phyloP scores from a whole-genome alignment of 2,329 filamentous ascomycete species.

The Scolecobasidium constrictum region DNA sequence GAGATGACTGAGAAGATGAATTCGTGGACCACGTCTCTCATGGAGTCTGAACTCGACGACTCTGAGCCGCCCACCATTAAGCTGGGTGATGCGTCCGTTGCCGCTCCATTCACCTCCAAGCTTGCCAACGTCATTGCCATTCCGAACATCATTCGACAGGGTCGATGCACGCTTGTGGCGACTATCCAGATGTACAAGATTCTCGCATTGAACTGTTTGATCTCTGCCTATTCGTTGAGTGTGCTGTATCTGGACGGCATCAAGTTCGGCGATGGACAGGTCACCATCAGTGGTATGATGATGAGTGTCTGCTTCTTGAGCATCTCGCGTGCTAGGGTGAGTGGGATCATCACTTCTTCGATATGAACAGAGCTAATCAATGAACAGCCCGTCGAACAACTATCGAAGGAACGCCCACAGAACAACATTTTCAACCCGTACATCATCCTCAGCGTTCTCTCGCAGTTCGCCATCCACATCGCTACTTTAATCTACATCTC shows the following conservation, averaged over 20 bases:
- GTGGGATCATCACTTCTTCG: conserved; percentile 12
- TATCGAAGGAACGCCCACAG: conserved; percentile 94
- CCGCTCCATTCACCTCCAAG: conserved; percentile 95
- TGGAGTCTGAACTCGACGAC: conserved; percentile 81
- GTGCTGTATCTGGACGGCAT: conserved; percentile 96
- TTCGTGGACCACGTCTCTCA: conserved; percentile 74
- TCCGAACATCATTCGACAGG: conserved; percentile 96
- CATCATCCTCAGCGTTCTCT: conserved; percentile 94
- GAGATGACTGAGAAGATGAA: conserved; percentile 63
- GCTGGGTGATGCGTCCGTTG: conserved; percentile 91
- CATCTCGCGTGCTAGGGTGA: conserved; percentile 83
- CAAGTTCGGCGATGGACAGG: conserved; percentile 97
- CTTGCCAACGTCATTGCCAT: conserved; percentile 93
- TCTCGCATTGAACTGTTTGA: conserved; percentile 90
- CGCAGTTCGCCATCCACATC: conserved; percentile 94
- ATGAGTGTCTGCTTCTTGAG: conserved; percentile 99
- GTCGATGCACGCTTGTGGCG: conserved; percentile 90
- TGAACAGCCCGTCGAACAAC: conserved; percentile 66
- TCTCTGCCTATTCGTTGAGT: conserved; percentile 92
- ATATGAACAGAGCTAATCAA: conserved; percentile 18
- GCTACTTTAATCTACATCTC: conserved; percentile 90
- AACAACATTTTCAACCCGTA: conserved; percentile 99
- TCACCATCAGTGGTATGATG: conserved; percentile 97
- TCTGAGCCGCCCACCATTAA: conserved; percentile 92
- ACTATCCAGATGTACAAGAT: conserved; percentile 99